These are phyloP conservation scores for Mycena maculata DNA, from an alignment of 768 basidiomycete genomes.

Conservation along the genomic window DNA sequence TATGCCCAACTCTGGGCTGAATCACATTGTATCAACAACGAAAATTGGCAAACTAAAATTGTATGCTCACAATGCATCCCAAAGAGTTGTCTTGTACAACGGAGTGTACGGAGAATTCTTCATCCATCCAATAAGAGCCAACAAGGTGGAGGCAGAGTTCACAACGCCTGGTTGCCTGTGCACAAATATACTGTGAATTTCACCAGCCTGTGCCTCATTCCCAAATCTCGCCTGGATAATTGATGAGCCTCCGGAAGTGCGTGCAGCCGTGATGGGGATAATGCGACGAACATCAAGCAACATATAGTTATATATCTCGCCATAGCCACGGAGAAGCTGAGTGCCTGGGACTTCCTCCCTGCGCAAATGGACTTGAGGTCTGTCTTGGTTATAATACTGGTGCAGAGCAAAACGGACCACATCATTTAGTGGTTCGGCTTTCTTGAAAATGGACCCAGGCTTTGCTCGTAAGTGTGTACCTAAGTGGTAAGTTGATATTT, in stretches of 20 bases:
- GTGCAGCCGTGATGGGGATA: constrained; percentile 14
- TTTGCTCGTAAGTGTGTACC: not conserved
- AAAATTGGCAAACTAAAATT: too few species aligned
- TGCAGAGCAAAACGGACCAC: not conserved
- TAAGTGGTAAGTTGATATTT: not conserved
- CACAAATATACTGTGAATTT: constrained; percentile 27
- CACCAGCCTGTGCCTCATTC: constrained; percentile 22
- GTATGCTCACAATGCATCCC: constrained; percentile 33
- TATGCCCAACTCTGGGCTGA: constrained; percentile 38
- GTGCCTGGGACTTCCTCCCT: not conserved
- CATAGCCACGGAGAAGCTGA: not conserved
- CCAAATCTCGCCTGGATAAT: constrained; percentile 22
- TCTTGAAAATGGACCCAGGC: not conserved
- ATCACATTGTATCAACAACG: not conserved
- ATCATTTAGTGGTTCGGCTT: not conserved
- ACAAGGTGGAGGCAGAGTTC: not conserved
- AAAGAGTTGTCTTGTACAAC: constrained; percentile 21
- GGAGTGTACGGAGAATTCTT: not conserved
- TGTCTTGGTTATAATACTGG: constrained; percentile 16
- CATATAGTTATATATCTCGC: constrained; percentile 18
- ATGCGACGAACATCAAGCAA: constrained; percentile 35
- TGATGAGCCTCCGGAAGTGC: constrained; percentile 26
- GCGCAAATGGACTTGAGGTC: constrained; percentile 8
- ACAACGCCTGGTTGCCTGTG: constrained; percentile 32
- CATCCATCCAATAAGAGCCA: constrained; percentile 10